Conservation (phyloP, 2,329 filamentous ascomycete genomes). For the Penicillium freii region DNA sequence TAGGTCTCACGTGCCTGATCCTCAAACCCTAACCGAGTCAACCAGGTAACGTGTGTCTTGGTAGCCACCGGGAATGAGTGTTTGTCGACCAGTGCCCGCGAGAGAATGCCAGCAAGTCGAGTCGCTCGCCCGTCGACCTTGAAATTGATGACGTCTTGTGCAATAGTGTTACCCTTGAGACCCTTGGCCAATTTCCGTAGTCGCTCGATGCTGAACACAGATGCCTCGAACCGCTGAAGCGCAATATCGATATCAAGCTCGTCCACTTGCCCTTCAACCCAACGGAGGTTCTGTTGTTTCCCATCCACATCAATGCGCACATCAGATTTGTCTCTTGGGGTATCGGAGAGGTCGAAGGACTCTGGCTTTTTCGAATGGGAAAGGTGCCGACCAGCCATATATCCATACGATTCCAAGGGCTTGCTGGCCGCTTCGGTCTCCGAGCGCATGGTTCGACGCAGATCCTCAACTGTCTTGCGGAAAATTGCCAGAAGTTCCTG, state of each 20-base stretch:
- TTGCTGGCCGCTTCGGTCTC: conserved; percentile 87
- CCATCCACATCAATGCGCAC: conserved; percentile 95
- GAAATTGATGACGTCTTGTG: conserved; percentile 86
- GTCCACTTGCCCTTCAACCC: conserved; percentile 93
- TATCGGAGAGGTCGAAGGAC: conserved; percentile 72
- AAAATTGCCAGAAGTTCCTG: conserved; percentile 79
- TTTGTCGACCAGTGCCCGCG: conserved; percentile 72
- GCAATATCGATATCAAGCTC: conserved; percentile 95
- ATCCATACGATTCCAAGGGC: conserved; percentile 79
- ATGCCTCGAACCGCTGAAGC: conserved; percentile 80
- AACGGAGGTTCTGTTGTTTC: conserved; percentile 91
- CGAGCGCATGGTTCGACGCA: conserved; percentile 78
- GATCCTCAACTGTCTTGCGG: conserved; percentile 85
- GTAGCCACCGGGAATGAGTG: conserved; percentile 76
- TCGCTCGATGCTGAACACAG: conserved; percentile 80
- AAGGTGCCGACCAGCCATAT: conserved; percentile 76
- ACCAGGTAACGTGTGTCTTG: conserved; percentile 77
- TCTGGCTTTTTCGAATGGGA: conserved; percentile 72
- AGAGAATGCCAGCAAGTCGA: conserved; percentile 72
- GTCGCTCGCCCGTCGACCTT: conserved; percentile 84
- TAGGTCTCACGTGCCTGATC: conserved; percentile 86
- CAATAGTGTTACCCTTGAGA: conserved; percentile 79
- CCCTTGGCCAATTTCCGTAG: conserved; percentile 74
- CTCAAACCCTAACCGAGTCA: conserved; percentile 83
- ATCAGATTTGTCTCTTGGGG: conserved; percentile 67